Base-by-base conservation (phyloP, 2,329 filamentous ascomycete species). In the Calonectria pseudoreteaudii region DNA sequence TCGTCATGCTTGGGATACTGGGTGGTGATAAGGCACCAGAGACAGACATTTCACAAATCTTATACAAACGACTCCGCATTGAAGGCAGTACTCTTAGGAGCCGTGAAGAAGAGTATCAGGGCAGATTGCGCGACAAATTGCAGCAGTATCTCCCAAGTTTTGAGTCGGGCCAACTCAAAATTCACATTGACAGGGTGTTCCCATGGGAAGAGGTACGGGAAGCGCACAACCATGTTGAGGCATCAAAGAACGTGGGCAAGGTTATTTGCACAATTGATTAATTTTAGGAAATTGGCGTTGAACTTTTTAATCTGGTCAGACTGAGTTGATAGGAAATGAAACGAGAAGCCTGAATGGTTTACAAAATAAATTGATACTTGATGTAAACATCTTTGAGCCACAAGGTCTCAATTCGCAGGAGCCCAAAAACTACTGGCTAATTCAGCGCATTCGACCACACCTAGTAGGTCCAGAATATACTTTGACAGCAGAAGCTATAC, bases 31-130 rank as follows among this genome's bases (percentile, higher is more conserved):
- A 90, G 77, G 85, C 95, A 31, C 91, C 90, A 34, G 89, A 90
- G 16, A 90, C 93, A 18, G 91, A 98, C 82, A 93, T 98, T 66
- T 86, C 87, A 1, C 86, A 88, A n/a, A 90, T 98, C 77, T 84
- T 98, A 53, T 87, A 85, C 77, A 98, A 98, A 90, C 89, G 95
- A 73, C 81, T 95, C 23, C 89, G 94, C 38, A 90, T 94, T 78
- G 94, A 97, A 84, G 96, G 95, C 14, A 96, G 93, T 81, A 94
- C 92, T 28, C 85, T 98, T 84, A 89, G 96, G 76, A 95, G 93
- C 82, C 88, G 95, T 60, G 93, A 96, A 74, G 89, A 91, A 80
- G 90, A 90, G 20, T 98, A 98, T 82, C 95, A 98, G 86, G 90
- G 91, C 41, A 88, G 86, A 81, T 83, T 98, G 84, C 89, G 95